These are phyloP conservation scores for Ogataea paraovalis DNA, from an alignment of 805 yeast genomes.

Conservation along the genomic window DNA sequence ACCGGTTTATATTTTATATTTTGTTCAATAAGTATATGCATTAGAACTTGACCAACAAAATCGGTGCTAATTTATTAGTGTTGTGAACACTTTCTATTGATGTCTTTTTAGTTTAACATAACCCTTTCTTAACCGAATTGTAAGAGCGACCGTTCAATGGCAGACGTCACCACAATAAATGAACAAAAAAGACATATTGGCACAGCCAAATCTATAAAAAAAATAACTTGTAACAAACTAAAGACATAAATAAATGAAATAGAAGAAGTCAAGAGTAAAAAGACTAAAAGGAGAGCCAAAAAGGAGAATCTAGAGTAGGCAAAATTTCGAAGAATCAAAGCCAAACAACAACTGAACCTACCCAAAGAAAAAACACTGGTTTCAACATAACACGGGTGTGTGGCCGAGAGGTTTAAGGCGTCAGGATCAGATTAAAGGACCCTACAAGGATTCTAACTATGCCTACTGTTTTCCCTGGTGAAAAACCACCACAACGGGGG, in stretches of 20 bases:
- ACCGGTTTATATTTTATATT: too few species aligned
- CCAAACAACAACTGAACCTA: background rate
- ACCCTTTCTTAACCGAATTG: background rate
- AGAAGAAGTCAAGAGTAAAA: background rate
- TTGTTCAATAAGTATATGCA: too few species aligned
- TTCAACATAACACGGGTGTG: slow-evolving; percentile 7
- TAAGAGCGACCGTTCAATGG: background rate
- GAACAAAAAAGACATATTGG: too few species aligned
- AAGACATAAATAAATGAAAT: too few species aligned
- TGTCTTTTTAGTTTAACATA: background rate
- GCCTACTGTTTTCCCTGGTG: too few species aligned
- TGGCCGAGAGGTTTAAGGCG: slow-evolving; percentile 11
- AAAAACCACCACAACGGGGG: background rate
- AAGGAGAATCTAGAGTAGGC: background rate
- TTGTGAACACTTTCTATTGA: background rate
- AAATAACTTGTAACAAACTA: background rate
- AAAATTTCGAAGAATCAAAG: too few species aligned
- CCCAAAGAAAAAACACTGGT: background rate
- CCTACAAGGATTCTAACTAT: too few species aligned
- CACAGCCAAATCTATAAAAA: background rate
- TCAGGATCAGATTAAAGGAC: slow-evolving; percentile 4
- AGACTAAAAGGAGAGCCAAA: background rate
- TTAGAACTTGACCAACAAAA: too few species aligned
- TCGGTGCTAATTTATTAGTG: background rate
- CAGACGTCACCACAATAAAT: background rate